Evolutionary conservation across 352 stramenopile species (phyloP), one percentile per base, ranked within the genome.

Genomic region (Halophytophthora batemanensis): DNA sequence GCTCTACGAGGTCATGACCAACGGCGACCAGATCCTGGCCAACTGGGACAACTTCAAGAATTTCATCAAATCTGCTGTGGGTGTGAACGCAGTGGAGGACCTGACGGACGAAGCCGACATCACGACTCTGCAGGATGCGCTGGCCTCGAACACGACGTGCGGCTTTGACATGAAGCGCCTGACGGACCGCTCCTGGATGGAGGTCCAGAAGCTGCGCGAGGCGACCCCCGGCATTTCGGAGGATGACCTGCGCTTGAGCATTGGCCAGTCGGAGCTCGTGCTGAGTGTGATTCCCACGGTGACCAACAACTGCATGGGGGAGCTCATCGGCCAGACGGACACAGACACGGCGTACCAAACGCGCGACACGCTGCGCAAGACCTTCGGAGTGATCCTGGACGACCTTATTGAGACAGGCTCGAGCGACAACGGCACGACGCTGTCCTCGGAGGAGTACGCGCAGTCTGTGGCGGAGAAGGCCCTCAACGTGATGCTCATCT

Each of bases 401-500:
- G 28, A 46, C 14, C 23, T 34, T 21, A 34, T 46, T 11, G 40
- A 46, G 21, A 34, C 40, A 7, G 40, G 40, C 7, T n/a, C 17
- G 11, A 35, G 21, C 21, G 40, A 46, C 14, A 38, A 38, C 21
- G 40, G 40, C 19, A 46, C 40, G 19, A 6, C 40, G 18, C 40
- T 46, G 19, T 28, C 28, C 40, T 17, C 28, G n/a, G 40, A 31
- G 3, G 56, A 60, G 31, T 71, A 66, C 47, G 39, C 38, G 14
- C 39, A 61, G 53, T 61, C 11, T 3, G 19, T 46, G 13, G 35
- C 55, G 8, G 40, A 61, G 23, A 35, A 61, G 3, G 60, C 49
- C 13, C 19, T 34, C 40, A 46, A 17, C 28, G 49, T 65, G 10
- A 8, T 69, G 36, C 21, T 56, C 10, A 50, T 29, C 15, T 57